Evolutionary conservation across 306 rosid genomes (phyloP), one percentile per base, ranked within the genome.

Genomic region (Pachyrhizus erosus): DNA sequence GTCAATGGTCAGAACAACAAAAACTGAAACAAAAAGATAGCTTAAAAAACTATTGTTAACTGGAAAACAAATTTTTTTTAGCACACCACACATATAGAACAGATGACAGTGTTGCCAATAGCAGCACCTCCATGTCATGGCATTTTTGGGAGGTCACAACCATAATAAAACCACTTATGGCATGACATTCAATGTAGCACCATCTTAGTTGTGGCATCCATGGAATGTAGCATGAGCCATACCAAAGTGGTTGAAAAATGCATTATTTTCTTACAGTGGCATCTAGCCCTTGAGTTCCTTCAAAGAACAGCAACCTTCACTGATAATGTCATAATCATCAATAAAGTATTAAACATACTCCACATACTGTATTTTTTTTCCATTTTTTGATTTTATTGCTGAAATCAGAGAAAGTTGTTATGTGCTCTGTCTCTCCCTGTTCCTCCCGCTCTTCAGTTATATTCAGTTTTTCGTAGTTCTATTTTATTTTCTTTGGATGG

Each of bases 1-100:
- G 88, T 88, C 84, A 89, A 76, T 80, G 70, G 31, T 80, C 48
- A 77, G 72, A 65, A 82, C 54, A 69, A 62, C 46, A 69, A 61
- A 73, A 40, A 73, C n/a, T 7, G 51, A 51, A 62, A 70, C 57
- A 73, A 51, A 43, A 54, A 43, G 29, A 29, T 65, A 15, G n/a
- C 73, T 27, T 48, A n/a, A 45, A 68, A 57, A 7, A 49, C 20
- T 24, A 65, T 31, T 54, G 23, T 43, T 82, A 10, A 73, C 76
- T 8, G 52, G 51, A 52, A 78, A 83, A 66, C 2, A 31, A 42
- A 26, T 51, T 69, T 64, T 65, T 58, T 75, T 64, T 33, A 33
- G 62, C 70, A 61, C 71, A 31, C 60, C 24, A 26, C 54, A 29
- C 4, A 46, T 62, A 83, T 43, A 78, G 62, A 7, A 48, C 54